Evolutionary conservation across 164 flowering plant genomes (phyloP), one percentile per base, ranked within the genome.

Genomic region (Nymphaea thermarum): DNA sequence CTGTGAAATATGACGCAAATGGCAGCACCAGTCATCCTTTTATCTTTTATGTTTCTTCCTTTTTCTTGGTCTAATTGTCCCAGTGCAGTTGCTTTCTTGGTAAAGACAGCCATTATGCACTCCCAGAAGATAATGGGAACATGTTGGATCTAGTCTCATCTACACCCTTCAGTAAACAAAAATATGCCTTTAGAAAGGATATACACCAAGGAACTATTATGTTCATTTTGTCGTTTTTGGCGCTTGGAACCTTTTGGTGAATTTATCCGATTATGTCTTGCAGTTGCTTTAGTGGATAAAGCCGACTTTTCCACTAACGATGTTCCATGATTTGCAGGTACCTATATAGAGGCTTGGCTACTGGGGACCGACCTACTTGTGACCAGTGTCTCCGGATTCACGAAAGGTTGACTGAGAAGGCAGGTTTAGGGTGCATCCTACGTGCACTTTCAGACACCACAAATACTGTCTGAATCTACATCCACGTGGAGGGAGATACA

Each of bases 351-450:
- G 98, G 98, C 5, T 77, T 94, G 73, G 84, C 98, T 25, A 94
- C 96, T 47, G 96, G 97, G 71, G 97, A 93, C 77, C 90, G 96
- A 36, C 93, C 97, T 17, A 94, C 97, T 14, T 91, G 98, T 64
- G 95, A 93, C 65, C 98, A 91, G 61, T 93, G 96, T 77, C 86
- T 91, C 41, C 80, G 90, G 72, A 89, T 93, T 66, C 98, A 93
- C 74, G 97, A 89, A 64, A 94, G 85, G 70, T 78, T 93, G 71
- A 93, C 92, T 3, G 88, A 91, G 71, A 80, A 73, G 77, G 93
- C 96, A 68, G 97, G 96, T 43, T 78, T 87, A 63, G 96, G 96
- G 60, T 91, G 97, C 82, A 89, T 91, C 72, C 83, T 91, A 15
- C 88, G 96, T 43, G 77, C 78, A 57, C 90, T 93, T 51, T 77